phyloP scores from a whole-genome alignment of 805 yeast species.

The Lachancea nothofagi region DNA sequence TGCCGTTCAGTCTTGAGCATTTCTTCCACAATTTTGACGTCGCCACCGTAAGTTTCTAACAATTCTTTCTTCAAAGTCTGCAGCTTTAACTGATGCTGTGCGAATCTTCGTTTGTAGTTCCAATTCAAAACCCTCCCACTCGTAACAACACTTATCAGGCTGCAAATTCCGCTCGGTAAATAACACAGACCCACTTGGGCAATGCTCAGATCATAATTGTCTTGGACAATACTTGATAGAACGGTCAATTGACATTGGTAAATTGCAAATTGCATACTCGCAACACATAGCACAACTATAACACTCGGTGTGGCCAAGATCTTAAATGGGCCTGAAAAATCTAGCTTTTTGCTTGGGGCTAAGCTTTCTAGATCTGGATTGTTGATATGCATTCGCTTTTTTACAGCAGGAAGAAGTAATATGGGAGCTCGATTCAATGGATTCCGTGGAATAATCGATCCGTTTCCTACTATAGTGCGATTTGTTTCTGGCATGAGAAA shows the following conservation, averaged over 20 bases:
- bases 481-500: conserved; percentile 67
- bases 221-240: conserved; percentile 48
- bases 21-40: conserved; percentile 16
- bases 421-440: conserved; percentile 48
- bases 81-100: conserved; percentile 20
- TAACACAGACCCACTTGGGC: conserved; percentile 66
- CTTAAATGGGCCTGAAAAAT: conserved; percentile 37
- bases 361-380: conserved; percentile 32
- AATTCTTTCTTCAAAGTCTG: conserved; percentile 14
- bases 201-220: conserved; percentile 45
- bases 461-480: conserved; percentile 68
- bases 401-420: conserved; percentile 24
- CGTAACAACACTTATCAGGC: conserved; percentile 52
- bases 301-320: conserved; percentile 43
- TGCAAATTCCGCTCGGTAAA: conserved; percentile 67
- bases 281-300: conserved; percentile 45
- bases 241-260: conserved; percentile 71
- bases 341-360: conserved; percentile 20
- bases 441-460: no score
- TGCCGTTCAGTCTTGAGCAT: conserved; percentile 21
- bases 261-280: conserved; percentile 56
- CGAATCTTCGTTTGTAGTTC: conserved; percentile 29
- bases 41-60: conserved; percentile 17
- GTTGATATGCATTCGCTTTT: conserved; percentile 25
- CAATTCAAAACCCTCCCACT: conserved; percentile 55